A percentile compares a stretch with the other conserved stretches of the same genome.
phyloP scores from a whole-genome alignment of 192 early-diverging fungal genomes.

The Oehlia diaphana region DNA sequence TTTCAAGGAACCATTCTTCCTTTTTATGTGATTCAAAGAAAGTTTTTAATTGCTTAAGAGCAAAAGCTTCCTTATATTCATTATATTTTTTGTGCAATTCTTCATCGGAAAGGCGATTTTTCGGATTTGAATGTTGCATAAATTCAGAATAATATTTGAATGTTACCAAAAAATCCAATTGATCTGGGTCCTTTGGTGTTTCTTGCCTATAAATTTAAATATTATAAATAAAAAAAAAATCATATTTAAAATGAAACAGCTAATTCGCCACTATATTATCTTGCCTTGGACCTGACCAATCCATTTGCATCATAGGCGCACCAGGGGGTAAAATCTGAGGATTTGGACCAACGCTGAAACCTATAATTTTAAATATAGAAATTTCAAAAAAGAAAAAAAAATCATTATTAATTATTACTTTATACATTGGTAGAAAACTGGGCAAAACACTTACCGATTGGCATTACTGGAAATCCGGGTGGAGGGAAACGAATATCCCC shows the following conservation, averaged over 20 bases:
- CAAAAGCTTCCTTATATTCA: constrained; percentile 81
- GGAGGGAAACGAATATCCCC: constrained; percentile 33
- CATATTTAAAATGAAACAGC: not conserved
- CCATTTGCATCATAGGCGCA: constrained; percentile 25
- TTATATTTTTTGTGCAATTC: constrained; percentile 79
- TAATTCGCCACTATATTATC: not conserved
- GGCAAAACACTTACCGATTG: constrained; percentile 26
- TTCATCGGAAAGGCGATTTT: constrained; percentile 68
- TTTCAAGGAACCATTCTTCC: constrained; percentile 91
- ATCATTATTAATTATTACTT: not conserved
- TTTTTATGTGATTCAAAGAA: constrained; percentile 80
- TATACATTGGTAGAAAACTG: not conserved
- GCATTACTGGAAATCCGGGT: constrained; percentile 28
- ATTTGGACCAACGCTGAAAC: constrained; percentile 19
- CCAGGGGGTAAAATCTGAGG: constrained; percentile 26
- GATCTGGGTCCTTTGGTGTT: constrained; percentile 62
- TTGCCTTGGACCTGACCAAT: constrained; percentile 31
- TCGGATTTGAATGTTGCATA: constrained; percentile 56
- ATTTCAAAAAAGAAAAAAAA: not conserved
- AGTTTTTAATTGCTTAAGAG: constrained; percentile 60
- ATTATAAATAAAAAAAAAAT: not conserved
- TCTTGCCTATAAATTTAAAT: constrained; percentile 12
- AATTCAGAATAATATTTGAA: constrained; percentile 77
- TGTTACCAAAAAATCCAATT: constrained; percentile 74
- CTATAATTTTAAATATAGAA: not conserved